Conservation (phyloP, 805 yeast genomes). For the Candida taoyuanica region DNA sequence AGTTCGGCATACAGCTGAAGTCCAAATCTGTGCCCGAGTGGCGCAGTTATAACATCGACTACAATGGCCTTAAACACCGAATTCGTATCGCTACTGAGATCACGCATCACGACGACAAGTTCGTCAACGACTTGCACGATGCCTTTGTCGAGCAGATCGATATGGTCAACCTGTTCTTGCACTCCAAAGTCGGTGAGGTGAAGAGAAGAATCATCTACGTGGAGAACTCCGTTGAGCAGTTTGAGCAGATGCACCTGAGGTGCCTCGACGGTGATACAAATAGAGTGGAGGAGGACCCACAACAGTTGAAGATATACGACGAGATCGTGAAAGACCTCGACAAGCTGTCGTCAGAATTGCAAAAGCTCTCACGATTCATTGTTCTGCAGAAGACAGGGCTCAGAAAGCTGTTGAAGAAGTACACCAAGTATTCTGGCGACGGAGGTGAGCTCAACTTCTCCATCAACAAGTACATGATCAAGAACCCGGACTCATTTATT, state of each 20-base stretch:
- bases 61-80: conserved; percentile 65
- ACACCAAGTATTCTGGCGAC: conserved; percentile 40
- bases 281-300: conserved; percentile 3
- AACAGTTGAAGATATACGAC: conserved; percentile 9
- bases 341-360: conserved; percentile 46
- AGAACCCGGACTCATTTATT: conserved; percentile 52
- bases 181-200: conserved; percentile 65
- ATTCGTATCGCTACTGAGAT: conserved; percentile 57
- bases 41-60: conserved; percentile 78
- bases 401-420: conserved; percentile 70
- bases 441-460: conserved; percentile 25
- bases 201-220: conserved; percentile 43
- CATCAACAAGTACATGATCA: conserved; percentile 32
- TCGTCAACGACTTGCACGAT: conserved; percentile 32
- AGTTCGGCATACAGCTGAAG: conserved; percentile 74
- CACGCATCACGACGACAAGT: conserved; percentile 11
- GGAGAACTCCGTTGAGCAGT: conserved; percentile 31
- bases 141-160: conserved; percentile 57
- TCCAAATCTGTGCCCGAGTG: conserved; percentile 84
- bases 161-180: conserved; percentile 53
- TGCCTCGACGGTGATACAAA: background rate
- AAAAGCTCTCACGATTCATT: conserved; percentile 64
- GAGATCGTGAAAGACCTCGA: conserved; percentile 35
- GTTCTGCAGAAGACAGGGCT: conserved; percentile 70
- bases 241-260: background rate